phyloP scores from a whole-genome alignment of 495 filamentous ascomycete genomes.

The Penicillium egyptiacum region DNA sequence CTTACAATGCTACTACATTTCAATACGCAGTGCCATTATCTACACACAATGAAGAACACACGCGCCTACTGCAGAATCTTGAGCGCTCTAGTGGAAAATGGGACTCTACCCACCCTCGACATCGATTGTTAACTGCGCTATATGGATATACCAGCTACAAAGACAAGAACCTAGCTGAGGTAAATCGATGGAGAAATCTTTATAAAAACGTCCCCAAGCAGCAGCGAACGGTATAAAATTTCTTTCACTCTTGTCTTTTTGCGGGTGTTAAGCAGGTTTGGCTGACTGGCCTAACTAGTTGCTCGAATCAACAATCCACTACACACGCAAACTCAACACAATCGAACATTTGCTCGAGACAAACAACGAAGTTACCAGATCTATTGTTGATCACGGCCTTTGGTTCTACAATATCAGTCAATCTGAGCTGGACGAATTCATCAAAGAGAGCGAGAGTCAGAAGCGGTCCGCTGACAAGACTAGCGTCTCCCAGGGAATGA shows the following conservation, averaged over 20 bases:
- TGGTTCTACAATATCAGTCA: slow-evolving; percentile 23
- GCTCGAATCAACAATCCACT: slow-evolving; percentile 21
- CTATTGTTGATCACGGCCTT: slow-evolving; percentile 20
- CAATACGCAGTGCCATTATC: neutral
- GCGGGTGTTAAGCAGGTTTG: neutral
- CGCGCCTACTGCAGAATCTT: slow-evolving; percentile 16
- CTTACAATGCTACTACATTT: neutral
- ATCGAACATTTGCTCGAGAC: slow-evolving; percentile 23
- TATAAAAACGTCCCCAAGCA: slow-evolving; percentile 23
- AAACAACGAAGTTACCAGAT: slow-evolving; percentile 18
- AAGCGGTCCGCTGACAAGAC: slow-evolving; percentile 19
- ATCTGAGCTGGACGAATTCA: slow-evolving; percentile 22
- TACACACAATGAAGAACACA: slow-evolving; percentile 11
- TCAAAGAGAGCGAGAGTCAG: slow-evolving; percentile 13
- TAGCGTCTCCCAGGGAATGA: slow-evolving; percentile 43
- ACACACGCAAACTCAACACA: slow-evolving; percentile 27
- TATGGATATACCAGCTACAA: slow-evolving; percentile 23
- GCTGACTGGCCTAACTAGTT: slow-evolving; percentile 9
- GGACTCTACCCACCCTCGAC: slow-evolving; percentile 22
- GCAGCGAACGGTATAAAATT: slow-evolving; percentile 17
- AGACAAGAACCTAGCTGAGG: slow-evolving; percentile 18
- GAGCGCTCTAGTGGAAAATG: slow-evolving; percentile 18
- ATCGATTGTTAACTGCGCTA: slow-evolving; percentile 23
- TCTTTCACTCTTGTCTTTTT: neutral
- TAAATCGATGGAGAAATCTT: slow-evolving; percentile 23